A percentile compares a stretch with the other conserved stretches of the same genome.
These are phyloP conservation scores for Phalaenopsis equestris DNA, from an alignment of 106 monocot genomes.

Conservation along the genomic window DNA sequence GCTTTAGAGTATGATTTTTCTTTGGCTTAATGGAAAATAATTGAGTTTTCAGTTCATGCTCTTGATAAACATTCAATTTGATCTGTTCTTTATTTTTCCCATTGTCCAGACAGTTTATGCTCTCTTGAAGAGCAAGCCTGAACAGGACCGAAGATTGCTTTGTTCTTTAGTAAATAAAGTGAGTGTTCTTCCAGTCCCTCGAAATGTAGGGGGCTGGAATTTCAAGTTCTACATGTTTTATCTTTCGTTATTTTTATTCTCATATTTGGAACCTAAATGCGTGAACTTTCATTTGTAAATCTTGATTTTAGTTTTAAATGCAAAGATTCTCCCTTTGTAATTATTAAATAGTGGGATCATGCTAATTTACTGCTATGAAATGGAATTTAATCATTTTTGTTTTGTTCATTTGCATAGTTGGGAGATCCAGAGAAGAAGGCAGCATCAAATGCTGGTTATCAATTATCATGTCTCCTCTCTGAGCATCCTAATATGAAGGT, in stretches of 20 bases:
- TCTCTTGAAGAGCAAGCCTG: constrained; percentile 71
- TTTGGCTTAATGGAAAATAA: neutral
- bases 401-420: constrained; percentile 29
- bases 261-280: neutral
- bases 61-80: neutral
- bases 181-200: constrained; percentile 8
- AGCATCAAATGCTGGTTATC: constrained; percentile 57
- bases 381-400: constrained; percentile 1
- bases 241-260: neutral
- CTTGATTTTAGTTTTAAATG: neutral
- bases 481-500: constrained; percentile 85
- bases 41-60: neutral
- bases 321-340: neutral
- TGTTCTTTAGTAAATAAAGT: constrained; percentile 90
- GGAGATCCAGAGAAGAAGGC: constrained; percentile 75
- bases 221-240: no score
- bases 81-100: neutral
- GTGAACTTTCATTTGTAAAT: neutral
- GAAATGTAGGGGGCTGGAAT: neutral
- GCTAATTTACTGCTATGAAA: neutral
- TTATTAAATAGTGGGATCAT: neutral
- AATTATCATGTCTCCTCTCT: constrained; percentile 50
- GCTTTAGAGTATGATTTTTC: neutral
- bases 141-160: constrained; percentile 83
- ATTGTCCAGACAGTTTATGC: constrained; percentile 58